A percentile compares a stretch with the other conserved stretches of the same genome.
Evolutionary conservation across 768 basidiomycete species (phyloP).

Genomic region (Obba rivulosa): DNA sequence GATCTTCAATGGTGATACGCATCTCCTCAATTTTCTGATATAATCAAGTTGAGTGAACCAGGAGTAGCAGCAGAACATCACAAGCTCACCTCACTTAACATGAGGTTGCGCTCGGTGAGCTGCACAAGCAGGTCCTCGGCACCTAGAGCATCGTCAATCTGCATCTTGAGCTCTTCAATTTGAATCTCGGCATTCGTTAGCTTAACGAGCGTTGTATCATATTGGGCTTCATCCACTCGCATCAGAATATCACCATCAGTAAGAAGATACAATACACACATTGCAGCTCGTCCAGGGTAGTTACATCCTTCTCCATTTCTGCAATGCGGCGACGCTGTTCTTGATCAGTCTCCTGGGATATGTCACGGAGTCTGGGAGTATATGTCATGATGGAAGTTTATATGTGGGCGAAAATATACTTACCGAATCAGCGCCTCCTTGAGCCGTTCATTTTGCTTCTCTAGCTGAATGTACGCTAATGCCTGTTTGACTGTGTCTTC

Average conservation of each 20-base stretch:
- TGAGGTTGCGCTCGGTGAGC: slow-evolving; percentile 89
- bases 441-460: slow-evolving; percentile 93
- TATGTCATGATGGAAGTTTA: neutral
- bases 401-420: slow-evolving; percentile 14
- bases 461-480: slow-evolving; percentile 76
- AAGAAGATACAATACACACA: slow-evolving; percentile 33
- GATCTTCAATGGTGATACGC: slow-evolving; percentile 92
- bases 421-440: slow-evolving; percentile 91
- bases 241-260: neutral
- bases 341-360: slow-evolving; percentile 81
- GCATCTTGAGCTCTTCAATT: slow-evolving; percentile 89
- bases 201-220: slow-evolving; percentile 74
- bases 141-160: slow-evolving; percentile 91
- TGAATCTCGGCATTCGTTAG: slow-evolving; percentile 86
- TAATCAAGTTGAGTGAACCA: neutral
- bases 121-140: slow-evolving; percentile 96
- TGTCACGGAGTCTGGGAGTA: slow-evolving; percentile 67
- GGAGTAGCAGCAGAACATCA: neutral
- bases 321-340: slow-evolving; percentile 75
- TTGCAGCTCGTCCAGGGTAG: slow-evolving; percentile 73
- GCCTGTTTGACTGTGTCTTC: slow-evolving; percentile 46
- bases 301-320: slow-evolving; percentile 89
- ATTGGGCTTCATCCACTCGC: slow-evolving; percentile 48
- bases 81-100: slow-evolving; percentile 73
- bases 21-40: slow-evolving; percentile 94